These are phyloP conservation scores for Cryptosporidium tyzzeri DNA, from an alignment of 169 alveolate species.

Conservation along the genomic window DNA sequence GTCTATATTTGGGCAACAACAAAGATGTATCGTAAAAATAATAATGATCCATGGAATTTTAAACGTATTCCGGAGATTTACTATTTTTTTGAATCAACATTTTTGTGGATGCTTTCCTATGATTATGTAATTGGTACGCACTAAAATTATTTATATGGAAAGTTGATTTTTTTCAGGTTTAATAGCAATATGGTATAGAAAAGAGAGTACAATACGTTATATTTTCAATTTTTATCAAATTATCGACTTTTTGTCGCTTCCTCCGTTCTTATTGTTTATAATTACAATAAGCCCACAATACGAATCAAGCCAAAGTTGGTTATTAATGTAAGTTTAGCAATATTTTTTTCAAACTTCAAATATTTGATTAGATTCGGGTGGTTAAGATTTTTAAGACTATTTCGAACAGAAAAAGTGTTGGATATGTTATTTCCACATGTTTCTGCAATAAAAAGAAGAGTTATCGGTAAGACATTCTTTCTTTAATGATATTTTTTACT, in stretches of 20 bases:
- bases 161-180: slow-evolving; percentile 29
- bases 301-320: slow-evolving; percentile 59
- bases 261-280: slow-evolving; percentile 34
- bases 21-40: slow-evolving; percentile 46
- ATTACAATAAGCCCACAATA: slow-evolving; percentile 36
- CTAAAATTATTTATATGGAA: background rate
- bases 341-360: too few relatives aligned
- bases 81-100: slow-evolving; percentile 75
- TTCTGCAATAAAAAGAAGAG: slow-evolving; percentile 56
- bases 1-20: slow-evolving; percentile 80
- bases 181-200: slow-evolving; percentile 45
- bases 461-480: slow-evolving; percentile 33
- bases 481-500: background rate
- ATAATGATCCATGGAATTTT: slow-evolving; percentile 74
- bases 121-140: slow-evolving; percentile 66
- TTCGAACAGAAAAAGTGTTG: slow-evolving; percentile 64
- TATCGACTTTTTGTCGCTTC: slow-evolving; percentile 36
- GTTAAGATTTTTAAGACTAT: slow-evolving; percentile 69
- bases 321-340: slow-evolving; percentile 26
- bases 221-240: slow-evolving; percentile 42
- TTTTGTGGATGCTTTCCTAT: slow-evolving; percentile 79
- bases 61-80: slow-evolving; percentile 63
- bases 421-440: slow-evolving; percentile 54
- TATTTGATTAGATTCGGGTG: slow-evolving; percentile 23
- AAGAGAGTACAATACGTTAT: slow-evolving; percentile 37